Base-by-base conservation (phyloP, 1,284 basidiomycete genomes). In the Microbotryum violaceum region DNA sequence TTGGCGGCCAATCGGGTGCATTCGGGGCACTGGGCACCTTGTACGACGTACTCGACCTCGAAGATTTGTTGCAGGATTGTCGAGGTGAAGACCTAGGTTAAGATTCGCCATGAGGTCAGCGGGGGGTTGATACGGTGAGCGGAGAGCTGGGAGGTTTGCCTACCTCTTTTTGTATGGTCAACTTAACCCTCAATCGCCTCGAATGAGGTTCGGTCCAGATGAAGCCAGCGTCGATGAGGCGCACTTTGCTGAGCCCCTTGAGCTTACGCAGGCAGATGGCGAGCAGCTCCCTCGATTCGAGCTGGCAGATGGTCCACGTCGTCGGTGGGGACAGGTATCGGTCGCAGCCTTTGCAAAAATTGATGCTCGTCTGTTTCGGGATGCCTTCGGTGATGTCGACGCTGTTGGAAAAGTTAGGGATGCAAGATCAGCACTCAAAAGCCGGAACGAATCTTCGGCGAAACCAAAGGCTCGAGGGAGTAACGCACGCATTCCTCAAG, bases 121-220 rank as follows among this genome's bases (percentile, higher is more conserved):
- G 4, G 16, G 37, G 25, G 23, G 49, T 25, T 8, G 23, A 23
- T 60, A 51, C 27, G 16, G 31, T 49, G 45, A 29, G 49, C 27
- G 10, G 29, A 25, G n/a, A 44, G 16, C 31, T 20, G 18, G 45
- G 16, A 50, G 23, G 21, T 6, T 16, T 16, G 21, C 72, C 7
- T 59, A 89, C 90, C 81, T 98, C 96, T 79, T 98, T 97, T 78
- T 98, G 96, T 58, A 98, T 93, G 0, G 94, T 97, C 71, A 98
- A 79, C 66, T 96, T 96, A 66, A 98, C 85, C 57, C 91, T 84
- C 65, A 98, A 76, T 56, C 96, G 83, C 75, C 94, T 94, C 56
- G 89, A 92, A 78, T 98, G 94, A 2, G 94, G 94, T 74, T 98
- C 96, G 10, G 94, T 98, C 94, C 96, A 98, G 73, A 98, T 91